These are phyloP conservation scores for rapeseed (Brassica napus) DNA, from an alignment of 345 rosid species.

Conservation along the genomic window Da-Ae NC_063443.1:17506501-17507000, in stretches of 20 bases:
- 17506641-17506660: slow-evolving; percentile 52
- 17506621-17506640: slow-evolving; percentile 60
- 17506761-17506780: slow-evolving; percentile 58
- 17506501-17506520: slow-evolving; percentile 60
- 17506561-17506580: slow-evolving; percentile 66
- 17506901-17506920: slow-evolving; percentile 48
- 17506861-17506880: slow-evolving; percentile 53
- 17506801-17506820: slow-evolving; percentile 35
- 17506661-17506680: slow-evolving; percentile 64
- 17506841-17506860: slow-evolving; percentile 48
- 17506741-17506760: slow-evolving; percentile 75
- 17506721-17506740: slow-evolving; percentile 85
- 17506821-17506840: slow-evolving; percentile 42
- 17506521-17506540: slow-evolving; percentile 77
- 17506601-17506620: slow-evolving; percentile 71
- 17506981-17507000: slow-evolving; percentile 11
- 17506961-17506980: slow-evolving; percentile 68
- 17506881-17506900: slow-evolving; percentile 50
- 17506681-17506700: slow-evolving; percentile 75
- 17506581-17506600: slow-evolving; percentile 60
- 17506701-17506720: slow-evolving; percentile 69
- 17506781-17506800: slow-evolving; percentile 68
- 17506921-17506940: slow-evolving; percentile 60
- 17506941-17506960: slow-evolving; percentile 81
- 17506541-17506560: slow-evolving; percentile 56